Evolutionary conservation across 1,139 yeast species (phyloP).

Genomic region (Zhuliangozyma parablackwelliae): DNA sequence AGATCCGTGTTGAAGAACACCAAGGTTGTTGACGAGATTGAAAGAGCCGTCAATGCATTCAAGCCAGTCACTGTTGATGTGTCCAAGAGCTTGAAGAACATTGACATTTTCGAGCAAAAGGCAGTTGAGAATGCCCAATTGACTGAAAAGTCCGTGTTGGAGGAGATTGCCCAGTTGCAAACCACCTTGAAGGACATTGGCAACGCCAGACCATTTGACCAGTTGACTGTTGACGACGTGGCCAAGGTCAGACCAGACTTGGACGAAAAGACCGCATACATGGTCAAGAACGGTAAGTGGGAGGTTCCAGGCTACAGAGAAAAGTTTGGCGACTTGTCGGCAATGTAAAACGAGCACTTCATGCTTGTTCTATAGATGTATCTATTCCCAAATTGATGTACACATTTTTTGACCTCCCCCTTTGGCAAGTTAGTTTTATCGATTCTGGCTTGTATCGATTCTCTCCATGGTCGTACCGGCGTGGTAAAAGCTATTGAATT

Average conservation of each 20-base stretch:
- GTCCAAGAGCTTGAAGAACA: constrained; percentile 84
- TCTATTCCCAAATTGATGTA: constrained; percentile 1
- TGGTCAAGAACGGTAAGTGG: constrained; percentile 97
- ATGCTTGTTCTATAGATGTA: not conserved
- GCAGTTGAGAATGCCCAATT: constrained; percentile 94
- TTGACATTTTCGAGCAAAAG: constrained; percentile 89
- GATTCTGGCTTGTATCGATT: no score
- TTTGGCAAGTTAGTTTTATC: no score
- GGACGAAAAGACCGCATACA: constrained; percentile 89
- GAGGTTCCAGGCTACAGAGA: constrained; percentile 98
- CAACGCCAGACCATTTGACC: constrained; percentile 95
- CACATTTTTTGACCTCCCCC: no score
- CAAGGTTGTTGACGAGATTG: constrained; percentile 75
- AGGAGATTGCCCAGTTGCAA: constrained; percentile 82
- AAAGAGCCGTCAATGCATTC: constrained; percentile 69
- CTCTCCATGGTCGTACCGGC: not conserved
- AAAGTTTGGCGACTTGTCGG: constrained; percentile 92
- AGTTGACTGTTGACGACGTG: constrained; percentile 92
- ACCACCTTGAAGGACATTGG: constrained; percentile 90
- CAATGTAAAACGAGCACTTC: constrained; percentile 54
- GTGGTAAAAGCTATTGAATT: constrained; percentile 7
- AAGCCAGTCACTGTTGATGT: constrained; percentile 83
- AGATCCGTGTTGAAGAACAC: constrained; percentile 76
- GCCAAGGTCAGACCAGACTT: constrained; percentile 95
- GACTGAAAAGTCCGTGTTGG: constrained; percentile 83